Evolutionary conservation across 2,329 filamentous ascomycete species (phyloP).

Genomic region (Epichloe sp.): DNA sequence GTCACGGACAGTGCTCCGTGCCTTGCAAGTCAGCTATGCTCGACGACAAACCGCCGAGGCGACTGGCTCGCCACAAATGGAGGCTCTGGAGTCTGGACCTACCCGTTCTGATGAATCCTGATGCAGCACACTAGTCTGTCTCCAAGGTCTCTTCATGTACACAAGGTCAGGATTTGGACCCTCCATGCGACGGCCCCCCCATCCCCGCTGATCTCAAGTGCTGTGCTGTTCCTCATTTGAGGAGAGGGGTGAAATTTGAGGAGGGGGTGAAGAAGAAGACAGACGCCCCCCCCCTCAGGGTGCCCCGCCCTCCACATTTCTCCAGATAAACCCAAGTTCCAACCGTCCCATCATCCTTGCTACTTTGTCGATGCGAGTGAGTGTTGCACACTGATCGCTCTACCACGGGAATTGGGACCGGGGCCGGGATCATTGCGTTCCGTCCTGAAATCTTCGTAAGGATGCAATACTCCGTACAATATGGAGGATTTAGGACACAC

Average conservation of each 20-base stretch:
- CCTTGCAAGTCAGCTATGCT: not conserved
- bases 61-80: not conserved
- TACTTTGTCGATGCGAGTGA: too few species aligned
- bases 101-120: too few species aligned
- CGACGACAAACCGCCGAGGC: not conserved
- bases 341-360: conserved; percentile 1
- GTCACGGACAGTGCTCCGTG: not conserved
- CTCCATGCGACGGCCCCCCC: not conserved
- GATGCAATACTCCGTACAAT: conserved; percentile 1
- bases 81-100: too few species aligned
- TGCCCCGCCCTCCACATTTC: conserved; percentile 5
- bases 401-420: not conserved
- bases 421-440: too few species aligned
- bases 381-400: not conserved
- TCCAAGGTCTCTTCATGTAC: not conserved
- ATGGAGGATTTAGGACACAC: conserved; percentile 6
- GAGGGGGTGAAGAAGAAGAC: too few species aligned
- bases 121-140: not conserved
- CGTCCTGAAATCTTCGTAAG: not conserved
- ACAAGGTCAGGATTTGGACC: too few species aligned
- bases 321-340: conserved; percentile 5
- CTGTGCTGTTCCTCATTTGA: too few species aligned
- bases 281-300: too few species aligned
- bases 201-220: not conserved
- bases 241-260: too few species aligned